Conservation (phyloP, 371 early-diverging fungal genomes). For the Mucor sp. region DNA sequence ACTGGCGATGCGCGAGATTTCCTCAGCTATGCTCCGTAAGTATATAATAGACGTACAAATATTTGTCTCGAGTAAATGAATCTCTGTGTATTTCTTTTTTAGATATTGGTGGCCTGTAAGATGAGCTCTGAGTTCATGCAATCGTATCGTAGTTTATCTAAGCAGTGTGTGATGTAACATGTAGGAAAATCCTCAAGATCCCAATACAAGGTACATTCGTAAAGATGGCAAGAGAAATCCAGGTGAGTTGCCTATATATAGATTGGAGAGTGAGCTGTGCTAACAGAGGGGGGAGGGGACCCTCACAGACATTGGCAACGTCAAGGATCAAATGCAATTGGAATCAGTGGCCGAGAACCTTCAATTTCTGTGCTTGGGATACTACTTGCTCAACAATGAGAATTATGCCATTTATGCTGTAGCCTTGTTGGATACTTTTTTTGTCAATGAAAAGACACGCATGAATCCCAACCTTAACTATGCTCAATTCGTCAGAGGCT, state of each 20-base stretch:
- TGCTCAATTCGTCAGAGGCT: slow-evolving; percentile 43
- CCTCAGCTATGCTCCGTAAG: slow-evolving; percentile 50
- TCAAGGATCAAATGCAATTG: slow-evolving; percentile 39
- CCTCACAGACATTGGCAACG: slow-evolving; percentile 24
- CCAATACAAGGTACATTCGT: slow-evolving; percentile 28
- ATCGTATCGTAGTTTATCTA: neutral
- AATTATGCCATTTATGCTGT: slow-evolving; percentile 38
- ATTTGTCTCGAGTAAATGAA: neutral
- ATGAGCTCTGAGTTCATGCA: neutral
- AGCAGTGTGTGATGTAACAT: neutral
- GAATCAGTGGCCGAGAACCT: slow-evolving; percentile 39
- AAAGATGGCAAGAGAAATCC: slow-evolving; percentile 48
- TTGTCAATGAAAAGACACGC: slow-evolving; percentile 33
- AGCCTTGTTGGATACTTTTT: slow-evolving; percentile 30
- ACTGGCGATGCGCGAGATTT: slow-evolving; percentile 40
- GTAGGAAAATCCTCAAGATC: slow-evolving; percentile 19
- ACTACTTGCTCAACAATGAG: slow-evolving; percentile 27
- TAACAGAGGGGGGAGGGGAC: too few relatives aligned
- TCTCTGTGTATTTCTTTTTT: neutral
- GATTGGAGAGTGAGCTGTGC: too few relatives aligned
- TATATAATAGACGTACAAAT: neutral
- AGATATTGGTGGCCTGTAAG: slow-evolving; percentile 53
- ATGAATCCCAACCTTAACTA: slow-evolving; percentile 49
- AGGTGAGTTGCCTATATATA: slow-evolving; percentile 25
- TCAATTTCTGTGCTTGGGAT: slow-evolving; percentile 34